These are phyloP conservation scores for Aspergillus saccharolyticus DNA, from an alignment of 495 filamentous ascomycete species.

Conservation along the genomic window DNA sequence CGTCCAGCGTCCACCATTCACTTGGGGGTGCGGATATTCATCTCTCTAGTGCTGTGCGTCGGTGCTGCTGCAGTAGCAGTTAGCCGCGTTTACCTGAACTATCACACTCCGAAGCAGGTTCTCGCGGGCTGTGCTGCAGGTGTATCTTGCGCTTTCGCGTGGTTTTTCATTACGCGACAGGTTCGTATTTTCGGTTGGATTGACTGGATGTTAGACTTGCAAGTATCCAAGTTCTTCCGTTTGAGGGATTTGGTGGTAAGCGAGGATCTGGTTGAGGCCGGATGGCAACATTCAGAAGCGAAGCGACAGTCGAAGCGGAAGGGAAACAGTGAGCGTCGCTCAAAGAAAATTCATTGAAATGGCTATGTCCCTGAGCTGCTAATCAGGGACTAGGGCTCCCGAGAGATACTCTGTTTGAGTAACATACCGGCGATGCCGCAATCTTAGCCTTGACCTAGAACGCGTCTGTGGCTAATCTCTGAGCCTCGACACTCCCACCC, in stretches of 20 bases:
- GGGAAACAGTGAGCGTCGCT: slow-evolving; percentile 16
- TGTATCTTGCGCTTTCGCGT: slow-evolving; percentile 61
- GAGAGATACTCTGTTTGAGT: not conserved
- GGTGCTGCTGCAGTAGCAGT: slow-evolving; percentile 67
- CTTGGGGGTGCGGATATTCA: slow-evolving; percentile 50
- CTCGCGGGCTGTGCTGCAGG: slow-evolving; percentile 72
- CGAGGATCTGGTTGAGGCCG: slow-evolving; percentile 86
- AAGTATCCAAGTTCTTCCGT: slow-evolving; percentile 59
- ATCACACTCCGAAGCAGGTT: slow-evolving; percentile 88
- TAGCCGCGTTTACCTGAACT: slow-evolving; percentile 84
- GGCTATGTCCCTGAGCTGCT: not conserved
- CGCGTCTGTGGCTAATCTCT: not conserved
- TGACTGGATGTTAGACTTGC: slow-evolving; percentile 65
- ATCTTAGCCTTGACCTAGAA: not conserved
- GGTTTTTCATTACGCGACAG: slow-evolving; percentile 68
- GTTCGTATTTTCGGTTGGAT: slow-evolving; percentile 60
- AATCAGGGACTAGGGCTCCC: not conserved
- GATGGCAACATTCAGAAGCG: slow-evolving; percentile 87
- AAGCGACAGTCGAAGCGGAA: slow-evolving; percentile 38
- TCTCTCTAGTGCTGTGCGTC: slow-evolving; percentile 52
- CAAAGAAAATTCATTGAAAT: slow-evolving; percentile 30
- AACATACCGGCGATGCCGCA: not conserved
- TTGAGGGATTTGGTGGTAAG: slow-evolving; percentile 80
- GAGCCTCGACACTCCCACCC: not conserved
- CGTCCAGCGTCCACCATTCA: slow-evolving; percentile 42